Percentiles rank a stretch among this genome's conserved stretches.
These are phyloP conservation scores for Zygotorulaspora florentina DNA, from an alignment of 805 yeast genomes.

Conservation along the genomic window DNA sequence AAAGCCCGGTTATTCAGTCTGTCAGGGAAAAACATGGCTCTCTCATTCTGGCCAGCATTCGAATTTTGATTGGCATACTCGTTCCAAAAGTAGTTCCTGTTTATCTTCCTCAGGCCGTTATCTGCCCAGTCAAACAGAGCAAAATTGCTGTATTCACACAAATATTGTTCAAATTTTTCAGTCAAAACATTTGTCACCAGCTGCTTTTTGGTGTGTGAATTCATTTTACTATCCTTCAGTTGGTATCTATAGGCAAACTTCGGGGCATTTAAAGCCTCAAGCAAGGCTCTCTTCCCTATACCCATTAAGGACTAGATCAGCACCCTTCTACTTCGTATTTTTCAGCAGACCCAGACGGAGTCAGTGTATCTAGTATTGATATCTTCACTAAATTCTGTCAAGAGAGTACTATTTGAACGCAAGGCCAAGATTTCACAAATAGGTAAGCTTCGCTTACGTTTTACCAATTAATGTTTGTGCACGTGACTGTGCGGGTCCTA, in stretches of 20 bases:
- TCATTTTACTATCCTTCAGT: not conserved
- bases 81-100: slow-evolving; percentile 12
- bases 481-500: too few relatives aligned
- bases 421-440: too few relatives aligned
- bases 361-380: too few relatives aligned
- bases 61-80: slow-evolving; percentile 5
- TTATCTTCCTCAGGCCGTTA: not conserved
- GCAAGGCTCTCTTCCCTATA: not conserved
- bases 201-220: slow-evolving; percentile 2
- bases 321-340: not conserved
- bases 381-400: too few relatives aligned
- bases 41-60: not conserved
- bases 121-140: slow-evolving; percentile 16
- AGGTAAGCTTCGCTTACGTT: too few relatives aligned
- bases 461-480: too few relatives aligned
- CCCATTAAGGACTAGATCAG: not conserved
- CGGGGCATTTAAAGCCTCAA: slow-evolving; percentile 10
- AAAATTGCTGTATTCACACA: slow-evolving; percentile 14
- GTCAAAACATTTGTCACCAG: slow-evolving; percentile 2
- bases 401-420: too few relatives aligned
- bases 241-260: slow-evolving; percentile 9
- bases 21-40: slow-evolving; percentile 5
- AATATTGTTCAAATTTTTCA: slow-evolving; percentile 9
- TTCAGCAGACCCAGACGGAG: too few relatives aligned
- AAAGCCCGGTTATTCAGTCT: slow-evolving; percentile 7